Conservation (phyloP, 768 basidiomycete species). For the Lentinula lateritia region DNA sequence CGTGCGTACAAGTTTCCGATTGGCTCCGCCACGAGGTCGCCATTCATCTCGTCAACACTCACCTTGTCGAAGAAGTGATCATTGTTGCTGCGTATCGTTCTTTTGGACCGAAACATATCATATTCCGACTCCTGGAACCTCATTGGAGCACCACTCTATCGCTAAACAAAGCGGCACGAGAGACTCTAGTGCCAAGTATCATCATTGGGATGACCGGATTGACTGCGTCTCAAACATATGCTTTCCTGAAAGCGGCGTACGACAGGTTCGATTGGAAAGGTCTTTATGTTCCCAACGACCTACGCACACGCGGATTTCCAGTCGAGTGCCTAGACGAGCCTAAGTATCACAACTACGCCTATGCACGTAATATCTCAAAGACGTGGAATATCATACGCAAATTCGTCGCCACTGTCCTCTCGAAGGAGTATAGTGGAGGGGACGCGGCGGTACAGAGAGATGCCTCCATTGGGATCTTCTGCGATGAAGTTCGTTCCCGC, state of each 20-base stretch:
- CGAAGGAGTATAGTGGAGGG: conserved; percentile 12
- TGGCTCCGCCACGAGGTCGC: conserved; percentile 24
- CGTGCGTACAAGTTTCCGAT: conserved; percentile 22
- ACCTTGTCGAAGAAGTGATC: conserved; percentile 24
- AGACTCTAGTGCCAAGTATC: conserved; percentile 20
- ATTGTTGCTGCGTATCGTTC: conserved; percentile 25
- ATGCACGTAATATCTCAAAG: conserved; percentile 18
- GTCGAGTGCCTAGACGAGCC: conserved; percentile 16
- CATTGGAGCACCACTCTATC: conserved; percentile 25
- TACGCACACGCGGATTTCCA: conserved; percentile 23
- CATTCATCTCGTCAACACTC: conserved; percentile 23
- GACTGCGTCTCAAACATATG: conserved; percentile 11
- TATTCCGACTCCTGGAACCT: conserved; percentile 22
- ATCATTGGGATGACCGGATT: conserved; percentile 18
- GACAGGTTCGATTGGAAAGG: conserved; percentile 19
- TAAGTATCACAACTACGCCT: conserved; percentile 25
- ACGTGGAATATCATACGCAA: conserved; percentile 22
- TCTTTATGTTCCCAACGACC: conserved; percentile 22
- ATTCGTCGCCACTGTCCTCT: conserved; percentile 17
- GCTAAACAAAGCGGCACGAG: conserved; percentile 21
- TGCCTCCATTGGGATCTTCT: conserved; percentile 14
- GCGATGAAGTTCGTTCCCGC: conserved; percentile 18
- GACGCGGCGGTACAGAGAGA: conserved; percentile 18
- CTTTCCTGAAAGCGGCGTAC: conserved; percentile 17
- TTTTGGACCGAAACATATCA: conserved; percentile 16